These are phyloP conservation scores for Triticum dicoccoides DNA, from an alignment of 176 grass and related monocot species.

Conservation along the genomic window DNA sequence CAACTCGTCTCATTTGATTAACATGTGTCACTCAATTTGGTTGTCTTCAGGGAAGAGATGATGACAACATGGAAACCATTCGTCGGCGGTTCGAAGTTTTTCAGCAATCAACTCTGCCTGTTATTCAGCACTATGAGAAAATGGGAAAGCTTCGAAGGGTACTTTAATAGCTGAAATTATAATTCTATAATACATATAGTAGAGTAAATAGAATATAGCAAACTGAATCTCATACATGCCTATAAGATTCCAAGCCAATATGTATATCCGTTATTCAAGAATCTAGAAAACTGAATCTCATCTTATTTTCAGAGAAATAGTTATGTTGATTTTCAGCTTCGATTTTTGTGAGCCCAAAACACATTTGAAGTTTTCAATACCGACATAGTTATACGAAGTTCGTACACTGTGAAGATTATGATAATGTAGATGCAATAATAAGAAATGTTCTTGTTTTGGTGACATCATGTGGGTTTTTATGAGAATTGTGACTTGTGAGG, in stretches of 20 bases:
- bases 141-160: conserved; percentile 50
- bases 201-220: background rate
- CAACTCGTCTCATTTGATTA: background rate
- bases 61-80: conserved; percentile 54
- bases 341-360: too few relatives aligned
- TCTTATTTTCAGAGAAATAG: too few relatives aligned
- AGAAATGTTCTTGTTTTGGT: background rate
- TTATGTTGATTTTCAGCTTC: too few relatives aligned
- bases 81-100: conserved; percentile 51
- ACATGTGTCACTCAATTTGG: background rate
- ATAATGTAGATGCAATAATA: background rate
- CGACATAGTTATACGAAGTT: background rate
- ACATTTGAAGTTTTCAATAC: background rate
- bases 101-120: conserved; percentile 43
- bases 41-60: conserved; percentile 43
- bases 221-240: too few relatives aligned
- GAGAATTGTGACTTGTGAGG: background rate
- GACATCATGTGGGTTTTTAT: background rate
- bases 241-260: too few relatives aligned
- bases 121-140: conserved; percentile 49
- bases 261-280: too few relatives aligned
- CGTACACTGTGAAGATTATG: background rate
- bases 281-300: too few relatives aligned
- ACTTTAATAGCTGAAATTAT: conserved; percentile 1
- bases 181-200: background rate